Conservation (phyloP, 2,329 filamentous ascomycete genomes). For the Aspergillus sp. region DNA sequence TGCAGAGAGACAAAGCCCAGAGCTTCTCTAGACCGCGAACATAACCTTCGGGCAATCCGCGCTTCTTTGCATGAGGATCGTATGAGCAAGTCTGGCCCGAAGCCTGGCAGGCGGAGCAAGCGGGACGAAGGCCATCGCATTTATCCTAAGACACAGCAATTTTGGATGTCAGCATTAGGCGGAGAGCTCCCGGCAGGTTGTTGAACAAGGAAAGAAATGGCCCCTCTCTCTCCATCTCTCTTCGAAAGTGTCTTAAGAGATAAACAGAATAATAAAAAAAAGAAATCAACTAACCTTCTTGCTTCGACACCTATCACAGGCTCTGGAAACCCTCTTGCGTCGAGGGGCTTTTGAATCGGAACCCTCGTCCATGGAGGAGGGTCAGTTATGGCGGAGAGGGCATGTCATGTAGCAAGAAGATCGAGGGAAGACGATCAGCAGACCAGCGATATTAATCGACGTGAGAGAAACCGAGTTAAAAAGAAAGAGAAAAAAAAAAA, state of each 20-base stretch:
- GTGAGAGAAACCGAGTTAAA: too few relatives aligned
- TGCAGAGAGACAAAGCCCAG: slow-evolving; percentile 40
- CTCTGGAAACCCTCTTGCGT: slow-evolving; percentile 43
- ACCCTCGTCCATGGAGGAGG: slow-evolving; percentile 35
- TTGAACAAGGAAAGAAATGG: background rate
- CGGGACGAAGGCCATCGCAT: slow-evolving; percentile 40
- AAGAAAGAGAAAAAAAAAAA: too few relatives aligned
- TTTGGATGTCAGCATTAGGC: background rate
- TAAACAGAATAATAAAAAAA: background rate
- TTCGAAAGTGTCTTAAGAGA: background rate
- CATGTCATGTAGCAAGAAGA: slow-evolving; percentile 20
- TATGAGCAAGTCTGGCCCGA: slow-evolving; percentile 39
- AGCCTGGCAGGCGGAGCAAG: slow-evolving; percentile 38
- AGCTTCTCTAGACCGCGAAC: slow-evolving; percentile 44
- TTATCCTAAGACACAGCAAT: slow-evolving; percentile 26
- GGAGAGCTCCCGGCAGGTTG: background rate
- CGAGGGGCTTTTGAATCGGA: slow-evolving; percentile 32
- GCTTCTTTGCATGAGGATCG: slow-evolving; percentile 41
- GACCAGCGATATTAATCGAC: too few relatives aligned
- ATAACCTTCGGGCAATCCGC: slow-evolving; percentile 43
- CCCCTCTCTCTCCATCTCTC: background rate
- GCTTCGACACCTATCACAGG: slow-evolving; percentile 42
- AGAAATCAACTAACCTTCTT: slow-evolving; percentile 29
- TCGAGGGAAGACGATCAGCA: too few relatives aligned
- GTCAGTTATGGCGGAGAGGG: slow-evolving; percentile 12